These are phyloP conservation scores for Kernera saxatilis DNA, from an alignment of 345 rosid genomes.

Conservation along the genomic window DNA sequence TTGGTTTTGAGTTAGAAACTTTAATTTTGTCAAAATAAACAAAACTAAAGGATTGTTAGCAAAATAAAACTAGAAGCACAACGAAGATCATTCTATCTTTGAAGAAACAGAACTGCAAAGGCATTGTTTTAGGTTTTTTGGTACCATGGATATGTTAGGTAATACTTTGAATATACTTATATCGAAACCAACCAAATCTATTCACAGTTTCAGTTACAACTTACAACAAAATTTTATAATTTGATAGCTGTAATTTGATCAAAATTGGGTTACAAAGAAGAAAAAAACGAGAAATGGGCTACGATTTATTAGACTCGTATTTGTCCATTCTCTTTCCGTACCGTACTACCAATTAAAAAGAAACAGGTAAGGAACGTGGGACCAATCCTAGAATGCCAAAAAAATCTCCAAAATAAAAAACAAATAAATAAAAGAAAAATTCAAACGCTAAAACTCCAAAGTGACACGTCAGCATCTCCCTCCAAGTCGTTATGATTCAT, in stretches of 20 bases:
- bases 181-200: background rate
- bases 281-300: background rate
- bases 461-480: slow-evolving; percentile 37
- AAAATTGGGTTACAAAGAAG: background rate
- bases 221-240: background rate
- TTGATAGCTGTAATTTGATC: background rate
- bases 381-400: slow-evolving; percentile 1
- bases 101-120: background rate
- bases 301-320: slow-evolving; percentile 2
- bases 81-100: background rate
- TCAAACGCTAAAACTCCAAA: slow-evolving; percentile 52
- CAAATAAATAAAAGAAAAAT: background rate
- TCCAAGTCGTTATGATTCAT: slow-evolving; percentile 31
- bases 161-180: background rate
- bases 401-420: background rate
- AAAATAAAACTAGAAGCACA: too few species aligned
- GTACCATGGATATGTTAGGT: too few species aligned
- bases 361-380: background rate
- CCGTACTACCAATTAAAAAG: background rate
- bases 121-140: too few species aligned
- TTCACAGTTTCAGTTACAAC: background rate
- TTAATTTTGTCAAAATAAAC: too few species aligned
- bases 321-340: background rate
- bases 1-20: too few species aligned
- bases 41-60: background rate